Conservation (phyloP, 192 early-diverging fungal genomes). For the Diversispora epigaea region DNA sequence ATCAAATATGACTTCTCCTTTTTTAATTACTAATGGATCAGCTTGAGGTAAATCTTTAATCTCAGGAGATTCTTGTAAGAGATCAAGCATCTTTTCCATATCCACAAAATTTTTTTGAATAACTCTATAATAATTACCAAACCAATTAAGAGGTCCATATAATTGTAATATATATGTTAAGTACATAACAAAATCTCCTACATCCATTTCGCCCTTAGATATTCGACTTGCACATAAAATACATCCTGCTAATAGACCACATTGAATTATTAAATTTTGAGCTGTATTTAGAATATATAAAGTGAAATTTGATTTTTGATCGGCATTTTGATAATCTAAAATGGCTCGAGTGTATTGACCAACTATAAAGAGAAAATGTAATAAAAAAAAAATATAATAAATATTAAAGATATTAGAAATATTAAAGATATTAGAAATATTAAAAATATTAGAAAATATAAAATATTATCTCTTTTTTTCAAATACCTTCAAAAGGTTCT, state of each 20-base stretch:
- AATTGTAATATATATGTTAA: conserved; percentile 96
- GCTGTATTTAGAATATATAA: conserved; percentile 78
- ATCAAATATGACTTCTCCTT: conserved; percentile 82
- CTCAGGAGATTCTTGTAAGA: conserved; percentile 56
- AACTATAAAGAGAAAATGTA: conserved; percentile 69
- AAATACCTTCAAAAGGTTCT: conserved; percentile 31
- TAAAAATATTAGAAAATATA: conserved; percentile 41
- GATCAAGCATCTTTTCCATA: conserved; percentile 51
- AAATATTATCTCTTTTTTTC: background rate
- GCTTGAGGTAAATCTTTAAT: conserved; percentile 57
- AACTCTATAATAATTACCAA: conserved; percentile 97
- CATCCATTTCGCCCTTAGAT: conserved; percentile 73
- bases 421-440: no score
- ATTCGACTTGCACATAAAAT: conserved; percentile 77
- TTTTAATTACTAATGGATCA: conserved; percentile 48
- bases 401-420: conserved; percentile 50
- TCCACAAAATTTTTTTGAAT: conserved; percentile 79
- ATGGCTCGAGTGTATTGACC: conserved; percentile 71
- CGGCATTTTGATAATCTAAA: conserved; percentile 72
- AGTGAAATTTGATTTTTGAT: conserved; percentile 67
- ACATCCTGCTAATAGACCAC: conserved; percentile 73
- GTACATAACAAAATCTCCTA: conserved; percentile 95
- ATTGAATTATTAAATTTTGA: conserved; percentile 79
- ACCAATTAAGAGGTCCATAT: conserved; percentile 90
- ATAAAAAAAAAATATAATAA: conserved; percentile 16